Evolutionary conservation across 306 rosid species (phyloP).

Genomic region (Styphnolobium japonicum): DNA sequence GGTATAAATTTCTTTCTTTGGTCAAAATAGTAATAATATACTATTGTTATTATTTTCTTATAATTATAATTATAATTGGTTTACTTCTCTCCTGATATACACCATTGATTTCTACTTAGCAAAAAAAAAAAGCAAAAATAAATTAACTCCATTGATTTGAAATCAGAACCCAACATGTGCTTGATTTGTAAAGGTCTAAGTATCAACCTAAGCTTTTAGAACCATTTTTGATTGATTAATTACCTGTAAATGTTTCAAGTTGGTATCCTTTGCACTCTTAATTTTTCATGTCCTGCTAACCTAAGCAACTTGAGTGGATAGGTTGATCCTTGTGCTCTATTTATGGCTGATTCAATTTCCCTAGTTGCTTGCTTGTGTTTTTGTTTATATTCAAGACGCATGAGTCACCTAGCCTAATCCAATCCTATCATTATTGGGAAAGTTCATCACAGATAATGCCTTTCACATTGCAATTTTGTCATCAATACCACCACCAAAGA

Average conservation of each 20-base stretch:
- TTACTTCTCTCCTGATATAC: background rate
- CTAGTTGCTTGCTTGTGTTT: too few relatives aligned
- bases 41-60: background rate
- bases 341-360: background rate
- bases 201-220: background rate
- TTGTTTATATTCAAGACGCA: too few relatives aligned
- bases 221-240: background rate
- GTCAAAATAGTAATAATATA: background rate
- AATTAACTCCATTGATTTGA: background rate
- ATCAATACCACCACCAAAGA: too few relatives aligned
- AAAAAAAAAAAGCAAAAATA: background rate
- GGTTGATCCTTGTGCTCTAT: background rate
- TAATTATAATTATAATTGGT: background rate
- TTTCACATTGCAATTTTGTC: too few relatives aligned
- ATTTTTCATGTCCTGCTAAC: background rate
- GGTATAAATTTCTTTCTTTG: background rate
- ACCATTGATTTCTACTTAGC: background rate
- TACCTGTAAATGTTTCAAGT: background rate
- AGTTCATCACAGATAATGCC: too few relatives aligned
- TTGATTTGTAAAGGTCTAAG: background rate
- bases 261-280: background rate
- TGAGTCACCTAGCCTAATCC: too few relatives aligned
- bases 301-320: background rate
- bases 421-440: too few relatives aligned
- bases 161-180: background rate